phyloP scores from a whole-genome alignment of 768 basidiomycete species.

The Tulasnella sp. region DNA sequence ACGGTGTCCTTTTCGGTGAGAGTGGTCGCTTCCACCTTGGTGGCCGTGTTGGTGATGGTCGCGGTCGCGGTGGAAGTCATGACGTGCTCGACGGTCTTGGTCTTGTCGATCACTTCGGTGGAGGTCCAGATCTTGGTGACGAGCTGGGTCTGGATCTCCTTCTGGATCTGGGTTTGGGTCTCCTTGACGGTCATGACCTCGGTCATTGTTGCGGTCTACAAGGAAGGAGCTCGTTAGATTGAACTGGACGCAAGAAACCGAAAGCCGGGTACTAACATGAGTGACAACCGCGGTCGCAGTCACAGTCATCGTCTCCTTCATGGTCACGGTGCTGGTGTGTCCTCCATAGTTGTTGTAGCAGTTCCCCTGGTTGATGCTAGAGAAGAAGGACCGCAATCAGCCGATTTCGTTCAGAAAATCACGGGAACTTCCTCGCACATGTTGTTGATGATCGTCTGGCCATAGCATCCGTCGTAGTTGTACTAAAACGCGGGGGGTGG shows the following conservation, averaged over 20 bases:
- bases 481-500: neutral
- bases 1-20: slow-evolving; percentile 44
- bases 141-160: slow-evolving; percentile 23
- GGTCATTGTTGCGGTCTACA: slow-evolving; percentile 33
- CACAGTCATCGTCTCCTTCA: slow-evolving; percentile 38
- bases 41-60: slow-evolving; percentile 46
- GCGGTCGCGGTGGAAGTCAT: slow-evolving; percentile 48
- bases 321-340: slow-evolving; percentile 37
- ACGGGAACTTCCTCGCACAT: neutral
- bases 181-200: slow-evolving; percentile 47
- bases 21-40: slow-evolving; percentile 40
- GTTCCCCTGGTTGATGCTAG: slow-evolving; percentile 26
- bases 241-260: neutral
- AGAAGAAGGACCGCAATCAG: neutral
- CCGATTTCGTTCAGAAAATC: neutral
- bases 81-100: slow-evolving; percentile 55
- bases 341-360: slow-evolving; percentile 12
- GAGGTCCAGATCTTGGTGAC: slow-evolving; percentile 38
- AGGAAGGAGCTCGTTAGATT: slow-evolving; percentile 27
- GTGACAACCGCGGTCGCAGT: slow-evolving; percentile 13
- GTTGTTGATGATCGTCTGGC: slow-evolving; percentile 53
- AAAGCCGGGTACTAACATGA: neutral
- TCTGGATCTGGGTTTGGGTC: slow-evolving; percentile 25
- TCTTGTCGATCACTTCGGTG: slow-evolving; percentile 58
- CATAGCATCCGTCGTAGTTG: slow-evolving; percentile 52